These are phyloP conservation scores for Scedosporium apiospermum DNA, from an alignment of 2,329 filamentous ascomycete species.

Conservation along the genomic window DNA sequence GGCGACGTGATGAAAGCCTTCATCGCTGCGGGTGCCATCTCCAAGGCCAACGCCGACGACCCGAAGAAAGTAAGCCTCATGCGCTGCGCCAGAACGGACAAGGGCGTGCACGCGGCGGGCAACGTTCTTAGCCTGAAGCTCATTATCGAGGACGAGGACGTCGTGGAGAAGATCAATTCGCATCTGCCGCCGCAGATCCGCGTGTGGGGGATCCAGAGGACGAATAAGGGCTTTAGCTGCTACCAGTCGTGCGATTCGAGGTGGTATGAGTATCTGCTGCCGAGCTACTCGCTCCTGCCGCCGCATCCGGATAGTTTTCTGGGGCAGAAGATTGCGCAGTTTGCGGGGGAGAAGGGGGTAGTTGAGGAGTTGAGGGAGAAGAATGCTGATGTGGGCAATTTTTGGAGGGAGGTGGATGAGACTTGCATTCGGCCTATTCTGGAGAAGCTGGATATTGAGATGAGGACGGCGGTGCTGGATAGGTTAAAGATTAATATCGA, in stretches of 20 bases:
- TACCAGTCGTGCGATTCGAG: constrained; percentile 92
- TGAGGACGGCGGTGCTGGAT: constrained; percentile 52
- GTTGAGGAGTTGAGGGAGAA: constrained; percentile 57
- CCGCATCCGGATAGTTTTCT: constrained; percentile 84
- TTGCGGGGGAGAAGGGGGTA: constrained; percentile 63
- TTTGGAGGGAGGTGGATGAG: constrained; percentile 77
- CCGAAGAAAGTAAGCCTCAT: constrained; percentile 93
- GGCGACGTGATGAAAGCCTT: constrained; percentile 90
- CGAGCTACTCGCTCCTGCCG: constrained; percentile 83
- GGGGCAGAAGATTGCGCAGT: constrained; percentile 71
- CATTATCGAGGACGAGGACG: constrained; percentile 82
- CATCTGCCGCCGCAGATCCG: constrained; percentile 80
- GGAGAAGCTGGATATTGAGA: constrained; percentile 51
- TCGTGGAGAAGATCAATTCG: constrained; percentile 86
- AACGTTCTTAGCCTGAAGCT: constrained; percentile 94
- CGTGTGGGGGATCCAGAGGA: constrained; percentile 86
- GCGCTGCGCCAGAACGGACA: constrained; percentile 90
- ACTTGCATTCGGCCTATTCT: constrained; percentile 66
- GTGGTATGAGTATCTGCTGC: constrained; percentile 96
- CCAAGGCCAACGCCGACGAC: constrained; percentile 92
- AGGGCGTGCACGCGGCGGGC: constrained; percentile 91
- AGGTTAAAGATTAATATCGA: constrained; percentile 37
- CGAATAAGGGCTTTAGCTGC: constrained; percentile 84
- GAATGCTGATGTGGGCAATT: constrained; percentile 69
- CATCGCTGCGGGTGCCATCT: constrained; percentile 83